Base-by-base conservation (phyloP, 306 rosid species). In the Glycine latifolia region DNA sequence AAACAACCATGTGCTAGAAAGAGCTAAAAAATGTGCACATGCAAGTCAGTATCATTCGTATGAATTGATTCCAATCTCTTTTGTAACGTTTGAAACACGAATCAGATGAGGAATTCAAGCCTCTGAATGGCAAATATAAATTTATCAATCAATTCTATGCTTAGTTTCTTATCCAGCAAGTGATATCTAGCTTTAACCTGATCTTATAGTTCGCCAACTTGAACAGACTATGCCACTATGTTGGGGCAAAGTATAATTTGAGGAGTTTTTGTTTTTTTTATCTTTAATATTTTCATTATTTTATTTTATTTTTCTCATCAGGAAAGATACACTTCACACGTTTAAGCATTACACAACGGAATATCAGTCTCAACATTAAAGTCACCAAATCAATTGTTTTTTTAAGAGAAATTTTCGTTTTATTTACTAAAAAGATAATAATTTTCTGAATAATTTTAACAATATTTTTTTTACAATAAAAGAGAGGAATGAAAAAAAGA, bases 11-110 rank as follows among this genome's bases (percentile, higher is more conserved):
- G 31, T 14, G 1, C 12, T 50, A n/a, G 35, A 52, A 52, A 53
- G 48, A 52, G 35, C n/a, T 8, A 9, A 72, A 33, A 4, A 35
- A 39, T 14, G 10, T 8, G 14, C 63, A 72, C 63, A 50, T 72
- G 49, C 48, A 50, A 8, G 47, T 43, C 65, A 35, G 5, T n/a
- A 26, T 73, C 77, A 73, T 73, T 53, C 65, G 9, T 53, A 12
- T 71, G n/a, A 73, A 26, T 37, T 8, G 16, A 73, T 53, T 53
- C 11, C 6, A 4, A 50, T 53, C 76, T 12, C 41, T 47, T 4
- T 20, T 59, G 6, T 35, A 0, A 20, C 75, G 48, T 48, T 48
- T 7, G 59, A 71, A 33, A 7, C 76, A 52, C 5, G 62, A 50
- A 50, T 53, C 26, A 33, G 26, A 71, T 3, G 46, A 33, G 26